Evolutionary conservation across 306 rosid genomes (phyloP).

Genomic region (Cajanus cajan): DNA sequence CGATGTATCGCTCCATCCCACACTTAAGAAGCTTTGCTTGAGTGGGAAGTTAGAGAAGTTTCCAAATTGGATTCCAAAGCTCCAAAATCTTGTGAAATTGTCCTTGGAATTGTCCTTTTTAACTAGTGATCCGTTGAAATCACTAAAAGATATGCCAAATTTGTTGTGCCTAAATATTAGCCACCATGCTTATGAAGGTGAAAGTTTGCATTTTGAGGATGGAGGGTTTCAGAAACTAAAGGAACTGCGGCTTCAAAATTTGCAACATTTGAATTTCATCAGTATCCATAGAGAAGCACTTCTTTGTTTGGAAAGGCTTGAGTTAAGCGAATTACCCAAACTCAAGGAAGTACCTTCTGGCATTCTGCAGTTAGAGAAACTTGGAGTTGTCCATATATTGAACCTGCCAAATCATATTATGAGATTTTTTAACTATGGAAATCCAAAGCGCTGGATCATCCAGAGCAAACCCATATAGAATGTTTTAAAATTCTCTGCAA

Average conservation of each 20-base stretch:
- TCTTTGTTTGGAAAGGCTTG: not conserved
- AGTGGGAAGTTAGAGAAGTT: not conserved
- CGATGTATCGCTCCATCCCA: no score
- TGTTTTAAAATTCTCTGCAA: no score
- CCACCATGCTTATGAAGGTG: not conserved
- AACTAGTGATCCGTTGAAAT: not conserved
- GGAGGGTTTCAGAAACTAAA: not conserved
- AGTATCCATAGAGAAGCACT: not conserved
- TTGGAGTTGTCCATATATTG: not conserved
- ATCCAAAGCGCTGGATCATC: not conserved
- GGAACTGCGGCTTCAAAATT: fast-evolving
- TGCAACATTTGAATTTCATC: not conserved
- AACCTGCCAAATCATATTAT: fast-evolving
- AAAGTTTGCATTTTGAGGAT: not conserved
- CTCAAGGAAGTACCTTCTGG: not conserved
- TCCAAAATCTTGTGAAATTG: not conserved
- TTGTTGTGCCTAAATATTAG: not conserved
- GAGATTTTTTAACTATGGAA: not conserved
- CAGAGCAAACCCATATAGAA: no score
- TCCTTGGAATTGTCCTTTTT: fast-evolving
- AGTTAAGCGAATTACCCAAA: not conserved
- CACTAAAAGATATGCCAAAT: not conserved
- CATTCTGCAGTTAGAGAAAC: not conserved
- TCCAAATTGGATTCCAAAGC: not conserved
- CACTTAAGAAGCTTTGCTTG: not conserved